Percentiles rank a stretch among this genome's conserved stretches.
These are phyloP conservation scores for Emericellopsis terricola DNA, from an alignment of 495 filamentous ascomycete genomes.

Conservation along the genomic window DNA sequence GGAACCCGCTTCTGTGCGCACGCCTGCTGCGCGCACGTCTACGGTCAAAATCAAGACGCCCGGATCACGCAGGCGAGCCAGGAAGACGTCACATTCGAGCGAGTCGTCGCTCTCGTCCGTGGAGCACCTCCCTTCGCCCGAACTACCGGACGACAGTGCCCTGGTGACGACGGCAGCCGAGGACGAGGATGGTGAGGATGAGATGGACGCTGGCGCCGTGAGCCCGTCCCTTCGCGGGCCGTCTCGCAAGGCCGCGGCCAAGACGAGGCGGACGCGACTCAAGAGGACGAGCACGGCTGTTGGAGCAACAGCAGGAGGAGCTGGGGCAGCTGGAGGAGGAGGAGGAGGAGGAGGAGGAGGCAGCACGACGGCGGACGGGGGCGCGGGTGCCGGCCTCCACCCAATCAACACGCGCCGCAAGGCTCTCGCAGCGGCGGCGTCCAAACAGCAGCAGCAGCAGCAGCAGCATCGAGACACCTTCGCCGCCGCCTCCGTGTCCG, in stretches of 20 bases:
- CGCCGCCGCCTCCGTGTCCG: conserved; percentile 1
- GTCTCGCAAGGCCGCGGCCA: neutral
- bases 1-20: too few relatives aligned
- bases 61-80: conserved; percentile 1
- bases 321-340: neutral
- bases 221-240: conserved; percentile 1
- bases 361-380: conserved; percentile 2
- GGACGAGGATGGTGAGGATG: too few relatives aligned
- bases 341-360: conserved; percentile 1
- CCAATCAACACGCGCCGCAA: conserved; percentile 4
- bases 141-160: conserved; percentile 1
- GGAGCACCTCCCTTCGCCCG: conserved; percentile 1
- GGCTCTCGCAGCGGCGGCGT: conserved; percentile 1
- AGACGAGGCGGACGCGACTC: neutral
- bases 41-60: too few relatives aligned
- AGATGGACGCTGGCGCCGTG: neutral
- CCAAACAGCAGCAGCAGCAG: conserved; percentile 1
- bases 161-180: too few relatives aligned
- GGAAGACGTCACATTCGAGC: conserved; percentile 1
- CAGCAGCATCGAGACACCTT: too few relatives aligned
- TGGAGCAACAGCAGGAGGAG: conserved; percentile 5
- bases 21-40: too few relatives aligned
- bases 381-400: neutral
- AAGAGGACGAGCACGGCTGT: neutral
- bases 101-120: conserved; percentile 3